A percentile compares a stretch with the other conserved stretches of the same genome.
phyloP scores from a whole-genome alignment of 352 stramenopile genomes.

The Pythium apleroticum region DNA sequence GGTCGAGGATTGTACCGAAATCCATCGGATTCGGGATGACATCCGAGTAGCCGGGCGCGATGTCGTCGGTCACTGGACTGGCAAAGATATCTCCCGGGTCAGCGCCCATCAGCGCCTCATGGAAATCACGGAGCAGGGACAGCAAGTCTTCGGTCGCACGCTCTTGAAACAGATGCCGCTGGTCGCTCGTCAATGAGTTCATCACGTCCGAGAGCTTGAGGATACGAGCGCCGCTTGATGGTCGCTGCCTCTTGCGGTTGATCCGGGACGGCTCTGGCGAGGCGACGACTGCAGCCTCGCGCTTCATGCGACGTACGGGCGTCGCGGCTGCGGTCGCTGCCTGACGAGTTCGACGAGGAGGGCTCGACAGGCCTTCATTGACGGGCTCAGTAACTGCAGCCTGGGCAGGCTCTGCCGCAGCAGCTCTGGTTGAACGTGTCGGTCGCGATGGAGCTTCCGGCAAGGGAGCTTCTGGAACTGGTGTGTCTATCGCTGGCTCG shows the following conservation, averaged over 20 bases:
- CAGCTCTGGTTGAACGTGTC: neutral
- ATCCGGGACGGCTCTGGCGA: constrained; percentile 17
- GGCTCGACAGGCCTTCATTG: neutral
- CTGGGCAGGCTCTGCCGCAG: neutral
- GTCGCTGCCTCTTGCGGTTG: constrained; percentile 45
- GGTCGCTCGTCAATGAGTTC: constrained; percentile 41
- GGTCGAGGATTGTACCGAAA: constrained; percentile 92
- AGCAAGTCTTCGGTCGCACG: constrained; percentile 58
- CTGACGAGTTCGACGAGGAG: constrained; percentile 1
- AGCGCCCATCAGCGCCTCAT: constrained; percentile 63
- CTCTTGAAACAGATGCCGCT: constrained; percentile 59
- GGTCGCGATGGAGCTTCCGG: neutral
- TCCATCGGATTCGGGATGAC: constrained; percentile 92
- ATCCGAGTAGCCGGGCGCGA: constrained; percentile 92
- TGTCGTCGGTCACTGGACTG: constrained; percentile 84
- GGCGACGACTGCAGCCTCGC: constrained; percentile 3
- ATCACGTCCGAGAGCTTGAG: constrained; percentile 51
- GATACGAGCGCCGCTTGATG: constrained; percentile 34
- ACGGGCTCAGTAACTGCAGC: no score
- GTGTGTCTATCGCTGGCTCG: neutral
- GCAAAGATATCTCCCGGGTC: constrained; percentile 89
- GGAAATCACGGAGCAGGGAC: constrained; percentile 62
- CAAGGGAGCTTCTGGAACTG: neutral
- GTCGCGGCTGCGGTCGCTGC: constrained; percentile 8
- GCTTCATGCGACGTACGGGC: constrained; percentile 16